Conservation (phyloP, 192 early-diverging fungal species). For the Mortierella alpina region DNA sequence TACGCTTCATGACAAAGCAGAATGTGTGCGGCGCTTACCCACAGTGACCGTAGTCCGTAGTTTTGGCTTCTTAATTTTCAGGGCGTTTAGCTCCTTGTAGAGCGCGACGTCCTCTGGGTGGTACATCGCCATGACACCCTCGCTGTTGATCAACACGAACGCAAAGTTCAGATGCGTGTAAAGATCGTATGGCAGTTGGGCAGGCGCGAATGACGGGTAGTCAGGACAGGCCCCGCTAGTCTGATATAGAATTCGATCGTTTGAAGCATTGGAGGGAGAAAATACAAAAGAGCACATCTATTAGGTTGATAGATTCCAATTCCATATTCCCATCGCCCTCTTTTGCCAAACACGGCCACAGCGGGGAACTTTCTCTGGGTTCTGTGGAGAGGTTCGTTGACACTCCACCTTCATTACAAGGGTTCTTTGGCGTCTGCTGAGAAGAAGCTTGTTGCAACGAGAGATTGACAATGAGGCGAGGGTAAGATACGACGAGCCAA, state of each 20-base stretch:
- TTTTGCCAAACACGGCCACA: too few species aligned
- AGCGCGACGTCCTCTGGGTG: conserved; percentile 20
- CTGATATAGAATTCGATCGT: conserved; percentile 7
- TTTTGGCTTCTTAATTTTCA: conserved; percentile 40
- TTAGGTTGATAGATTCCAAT: not conserved
- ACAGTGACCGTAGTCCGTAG: conserved; percentile 36
- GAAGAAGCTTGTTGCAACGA: too few species aligned
- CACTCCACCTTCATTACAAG: too few species aligned
- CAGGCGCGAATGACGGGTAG: conserved; percentile 40
- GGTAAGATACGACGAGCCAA: too few species aligned
- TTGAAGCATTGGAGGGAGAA: not conserved
- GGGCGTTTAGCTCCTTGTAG: conserved; percentile 46
- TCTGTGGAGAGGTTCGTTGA: too few species aligned
- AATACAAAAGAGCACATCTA: not conserved
- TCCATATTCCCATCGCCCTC: conserved; percentile 10
- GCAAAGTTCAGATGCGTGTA: conserved; percentile 53
- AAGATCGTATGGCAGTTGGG: conserved; percentile 31
- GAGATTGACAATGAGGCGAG: too few species aligned
- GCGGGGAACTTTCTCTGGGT: too few species aligned
- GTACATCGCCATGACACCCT: conserved; percentile 41
- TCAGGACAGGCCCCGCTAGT: conserved; percentile 33
- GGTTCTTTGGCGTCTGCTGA: too few species aligned
- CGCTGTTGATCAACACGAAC: conserved; percentile 47
- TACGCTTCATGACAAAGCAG: too few species aligned
- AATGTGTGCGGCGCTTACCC: conserved; percentile 12